Evolutionary conservation across 495 filamentous ascomycete species (phyloP), one percentile per base, ranked within the genome.

Genomic region (Annulohypoxylon stygium): DNA sequence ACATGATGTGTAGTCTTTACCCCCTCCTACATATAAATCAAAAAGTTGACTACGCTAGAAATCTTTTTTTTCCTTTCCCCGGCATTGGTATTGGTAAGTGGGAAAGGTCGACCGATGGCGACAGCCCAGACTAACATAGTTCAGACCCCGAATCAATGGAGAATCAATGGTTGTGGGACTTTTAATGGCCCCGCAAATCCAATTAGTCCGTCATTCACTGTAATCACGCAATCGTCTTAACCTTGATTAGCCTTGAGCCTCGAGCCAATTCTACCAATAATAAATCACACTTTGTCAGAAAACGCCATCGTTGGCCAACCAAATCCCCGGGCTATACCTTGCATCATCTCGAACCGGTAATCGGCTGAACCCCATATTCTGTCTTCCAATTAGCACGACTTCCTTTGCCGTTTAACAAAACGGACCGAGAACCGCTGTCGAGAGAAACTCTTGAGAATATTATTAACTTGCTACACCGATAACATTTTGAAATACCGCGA

Each of bases 161-260:
- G 30, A 30, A 30, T 30, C 30, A n/a, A 43, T 43, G 10, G 39
- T 14, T 70, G 63, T 70, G 67, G 67, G 64, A 63, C 63, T 75
- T 75, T 67, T 75, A 55, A 70, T 67, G 72, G 67, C 67, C 59
- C 72, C 67, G 67, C 62, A 75, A 67, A 64, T 67, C 58, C 51
- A 75, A 75, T 75, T 75, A 70, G 67, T 75, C 45, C 58, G 72
- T 61, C 51, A 64, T 75, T 69, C 67, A 61, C 70, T 64, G 26
- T 62, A 68, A 79, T 77, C 77, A 79, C 77, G 77, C 77, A 64
- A 79, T 79, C 77, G 77, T 23, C 61, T 72, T 62, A 77, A 61
- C 67, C 71, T 69, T 34, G 65, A 69, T 72, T 62, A 77, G 64
- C 64, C 71, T 69, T 39, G 65, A 69, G 20, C 9, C 72, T 67